Evolutionary conservation across 2,329 filamentous ascomycete genomes (phyloP), one percentile per base, ranked within the genome.

Genomic region (Colletotrichum godetiae): DNA sequence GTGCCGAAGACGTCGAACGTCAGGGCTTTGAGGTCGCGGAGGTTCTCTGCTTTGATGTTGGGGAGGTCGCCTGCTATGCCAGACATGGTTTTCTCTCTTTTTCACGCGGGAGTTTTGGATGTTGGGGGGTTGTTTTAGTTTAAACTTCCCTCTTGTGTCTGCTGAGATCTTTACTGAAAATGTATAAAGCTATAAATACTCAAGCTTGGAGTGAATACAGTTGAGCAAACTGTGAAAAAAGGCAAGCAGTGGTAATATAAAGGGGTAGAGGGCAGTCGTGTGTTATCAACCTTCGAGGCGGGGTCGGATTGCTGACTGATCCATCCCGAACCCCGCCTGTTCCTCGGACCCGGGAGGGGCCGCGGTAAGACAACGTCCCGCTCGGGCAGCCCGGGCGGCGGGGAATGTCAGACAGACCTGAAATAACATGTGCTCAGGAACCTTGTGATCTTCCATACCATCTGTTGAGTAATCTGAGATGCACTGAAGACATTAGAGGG

Each of bases 1-100:
- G 94, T 97, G 76, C 93, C 93, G 81, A 95, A 95, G 77, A 95
- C 89, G 82, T 95, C 93, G 78, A 94, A 95, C 67, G 92, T 87
- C 42, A 95, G 84, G 8, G 89, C 92, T 76, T 90, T 90, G 75
- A 89, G 77, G 60, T 49, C 46, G 55, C 55, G 37, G 1, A 73
- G 67, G 61, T 64, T 46, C 8, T 57, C 29, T 1, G 66, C 12
- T 42, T 55, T 72, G 42, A 27, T 64, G 22, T 56, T 42, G 22
- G 49, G 31, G 13, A 62, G 53, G 31, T 59, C 63, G 29, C 64
- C 60, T 35, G 24, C 58, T 27, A 68, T 53, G 46, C 64, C 46
- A 31, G 79, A 80, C 82, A 81, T 81, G 55, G 31, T 59, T 42
- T 19, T 11, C 29, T 10, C 11, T 24, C 2, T 8, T n/a, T 10